phyloP scores from a whole-genome alignment of 2,329 filamentous ascomycete genomes.

The Torrubiellomyces zombiae region DNA sequence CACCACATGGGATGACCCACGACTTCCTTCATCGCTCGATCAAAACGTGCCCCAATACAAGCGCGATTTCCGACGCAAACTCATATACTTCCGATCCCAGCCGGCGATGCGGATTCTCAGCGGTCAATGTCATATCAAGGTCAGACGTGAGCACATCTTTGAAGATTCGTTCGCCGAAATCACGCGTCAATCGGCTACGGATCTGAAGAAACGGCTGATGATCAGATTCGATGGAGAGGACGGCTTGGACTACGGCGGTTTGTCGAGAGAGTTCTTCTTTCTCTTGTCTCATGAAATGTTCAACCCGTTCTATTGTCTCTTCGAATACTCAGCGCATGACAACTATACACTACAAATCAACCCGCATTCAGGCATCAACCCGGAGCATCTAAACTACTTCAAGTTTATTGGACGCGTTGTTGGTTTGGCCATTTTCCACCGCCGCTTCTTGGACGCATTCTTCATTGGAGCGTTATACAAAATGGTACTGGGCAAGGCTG shows the following conservation, averaged over 20 bases:
- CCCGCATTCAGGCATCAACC: slow-evolving; percentile 96
- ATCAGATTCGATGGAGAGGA: slow-evolving; percentile 99
- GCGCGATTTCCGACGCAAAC: slow-evolving; percentile 91
- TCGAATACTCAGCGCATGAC: slow-evolving; percentile 98
- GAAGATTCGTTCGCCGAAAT: slow-evolving; percentile 98
- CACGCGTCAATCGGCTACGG: slow-evolving; percentile 85
- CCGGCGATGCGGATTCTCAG: slow-evolving; percentile 89
- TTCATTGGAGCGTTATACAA: slow-evolving; percentile 99
- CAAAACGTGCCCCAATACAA: slow-evolving; percentile 99
- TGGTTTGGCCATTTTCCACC: slow-evolving; percentile 92
- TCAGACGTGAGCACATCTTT: slow-evolving; percentile 90
- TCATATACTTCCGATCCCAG: slow-evolving; percentile 98
- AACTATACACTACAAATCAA: slow-evolving; percentile 99
- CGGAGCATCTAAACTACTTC: slow-evolving; percentile 98
- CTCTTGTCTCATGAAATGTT: slow-evolving; percentile 99
- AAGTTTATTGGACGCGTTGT: slow-evolving; percentile 98
- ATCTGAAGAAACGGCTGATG: slow-evolving; percentile 97
- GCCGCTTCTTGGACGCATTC: slow-evolving; percentile 93
- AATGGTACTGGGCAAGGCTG: slow-evolving; percentile 93
- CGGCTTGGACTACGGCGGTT: slow-evolving; percentile 90
- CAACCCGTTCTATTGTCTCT: slow-evolving; percentile 98
- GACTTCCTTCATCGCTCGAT: slow-evolving; percentile 85
- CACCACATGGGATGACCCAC: slow-evolving; percentile 95
- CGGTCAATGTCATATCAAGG: slow-evolving; percentile 96
- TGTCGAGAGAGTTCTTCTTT: slow-evolving; percentile 99